Percentiles rank a stretch among this genome's conserved stretches.
Conservation (phyloP, 2,329 filamentous ascomycete genomes). For the Iodosphaeria phyllophila region DNA sequence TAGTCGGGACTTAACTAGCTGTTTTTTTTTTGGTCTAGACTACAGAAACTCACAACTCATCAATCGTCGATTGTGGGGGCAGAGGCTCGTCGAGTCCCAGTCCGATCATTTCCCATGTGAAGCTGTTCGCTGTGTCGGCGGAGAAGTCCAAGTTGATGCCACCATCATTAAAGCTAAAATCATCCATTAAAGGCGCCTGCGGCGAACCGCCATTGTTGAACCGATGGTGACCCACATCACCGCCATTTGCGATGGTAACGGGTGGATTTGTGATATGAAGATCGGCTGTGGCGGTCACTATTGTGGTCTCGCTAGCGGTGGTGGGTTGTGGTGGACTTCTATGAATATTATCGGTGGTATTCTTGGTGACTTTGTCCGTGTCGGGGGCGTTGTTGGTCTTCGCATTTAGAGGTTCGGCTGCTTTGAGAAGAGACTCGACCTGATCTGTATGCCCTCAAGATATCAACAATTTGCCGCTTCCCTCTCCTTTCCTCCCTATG, state of each 20-base stretch:
- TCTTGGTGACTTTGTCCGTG: conserved; percentile 4
- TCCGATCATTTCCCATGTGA: conserved; percentile 64
- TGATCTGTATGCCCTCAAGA: conserved; percentile 40
- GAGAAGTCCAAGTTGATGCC: too few species aligned
- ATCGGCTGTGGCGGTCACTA: conserved; percentile 13
- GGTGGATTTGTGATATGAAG: conserved; percentile 25
- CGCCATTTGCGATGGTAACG: conserved; percentile 25
- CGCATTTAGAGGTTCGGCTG: conserved; percentile 37
- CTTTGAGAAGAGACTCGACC: conserved; percentile 80
- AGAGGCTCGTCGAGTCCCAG: conserved; percentile 39
- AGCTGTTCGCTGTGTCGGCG: conserved; percentile 33
- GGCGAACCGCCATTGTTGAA: conserved; percentile 36
- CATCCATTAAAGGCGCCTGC: conserved; percentile 27
- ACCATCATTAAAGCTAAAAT: conserved; percentile 34
- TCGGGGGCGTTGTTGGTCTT: too few species aligned
- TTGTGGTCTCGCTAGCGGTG: not conserved
- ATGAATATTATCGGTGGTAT: not conserved
- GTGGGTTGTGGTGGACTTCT: not conserved
- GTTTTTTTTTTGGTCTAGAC: too few species aligned
- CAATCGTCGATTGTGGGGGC: conserved; percentile 43
- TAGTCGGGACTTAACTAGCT: too few species aligned
- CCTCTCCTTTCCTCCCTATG: too few species aligned
- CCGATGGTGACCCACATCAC: conserved; percentile 34
- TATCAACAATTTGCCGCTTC: conserved; percentile 1
- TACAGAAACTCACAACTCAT: conserved; percentile 65